Percentiles rank a stretch among this genome's conserved stretches.
Conservation (phyloP, 1,139 yeast species). For the Blastobotrys persicus region DNA sequence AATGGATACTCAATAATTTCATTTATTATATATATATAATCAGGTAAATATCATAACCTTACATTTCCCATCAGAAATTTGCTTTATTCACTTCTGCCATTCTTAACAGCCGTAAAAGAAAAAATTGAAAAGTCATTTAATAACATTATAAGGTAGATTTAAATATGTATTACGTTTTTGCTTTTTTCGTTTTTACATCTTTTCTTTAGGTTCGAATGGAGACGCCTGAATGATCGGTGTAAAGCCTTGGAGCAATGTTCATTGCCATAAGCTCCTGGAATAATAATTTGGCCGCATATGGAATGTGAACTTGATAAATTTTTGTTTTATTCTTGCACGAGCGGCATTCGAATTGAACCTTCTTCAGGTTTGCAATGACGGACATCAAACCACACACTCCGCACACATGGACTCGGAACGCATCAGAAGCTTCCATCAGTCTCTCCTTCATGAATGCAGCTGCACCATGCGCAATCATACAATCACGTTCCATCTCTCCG, state of each 20-base stretch:
- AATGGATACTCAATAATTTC: constrained; percentile 21
- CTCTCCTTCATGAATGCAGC: constrained; percentile 97
- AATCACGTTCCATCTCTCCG: constrained; percentile 99
- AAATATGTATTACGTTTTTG: constrained; percentile 1
- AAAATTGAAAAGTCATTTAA: no score
- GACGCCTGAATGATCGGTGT: constrained; percentile 42
- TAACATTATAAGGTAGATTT: background rate
- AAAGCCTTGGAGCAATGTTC: constrained; percentile 64
- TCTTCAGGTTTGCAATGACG: constrained; percentile 94
- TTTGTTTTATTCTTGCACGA: constrained; percentile 98
- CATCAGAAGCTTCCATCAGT: constrained; percentile 98
- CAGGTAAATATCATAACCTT: background rate
- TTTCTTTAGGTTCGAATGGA: constrained; percentile 1
- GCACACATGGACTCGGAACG: constrained; percentile 96
- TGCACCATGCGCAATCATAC: constrained; percentile 99
- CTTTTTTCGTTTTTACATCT: background rate
- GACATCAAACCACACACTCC: constrained; percentile 98
- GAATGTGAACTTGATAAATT: constrained; percentile 94
- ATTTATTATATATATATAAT: background rate
- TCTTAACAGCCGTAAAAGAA: no score
- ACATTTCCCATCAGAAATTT: background rate
- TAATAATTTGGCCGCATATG: constrained; percentile 92
- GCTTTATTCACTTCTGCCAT: no score
- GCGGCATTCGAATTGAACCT: constrained; percentile 96
- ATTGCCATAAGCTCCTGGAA: constrained; percentile 99